These are phyloP conservation scores for Picea mariana DNA, from an alignment of 83 land plant genomes.

Conservation along the genomic window DNA sequence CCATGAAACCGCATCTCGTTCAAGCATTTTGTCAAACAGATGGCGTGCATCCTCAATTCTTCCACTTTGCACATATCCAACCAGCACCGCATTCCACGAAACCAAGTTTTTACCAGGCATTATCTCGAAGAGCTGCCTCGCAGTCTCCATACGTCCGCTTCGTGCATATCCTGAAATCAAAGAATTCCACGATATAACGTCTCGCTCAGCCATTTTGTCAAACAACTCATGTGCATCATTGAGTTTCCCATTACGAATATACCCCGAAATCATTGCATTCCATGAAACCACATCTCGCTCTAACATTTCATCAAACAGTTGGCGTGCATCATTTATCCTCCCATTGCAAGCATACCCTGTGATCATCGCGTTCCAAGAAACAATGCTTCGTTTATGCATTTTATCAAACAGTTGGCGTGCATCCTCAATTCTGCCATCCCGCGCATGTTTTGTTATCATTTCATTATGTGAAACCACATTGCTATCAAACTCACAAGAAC, in stretches of 20 bases:
- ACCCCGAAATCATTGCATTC: constrained; percentile 11
- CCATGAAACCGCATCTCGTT: constrained; percentile 18
- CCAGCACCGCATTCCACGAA: constrained; percentile 11
- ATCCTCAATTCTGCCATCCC: constrained; percentile 5
- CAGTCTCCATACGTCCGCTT: neutral
- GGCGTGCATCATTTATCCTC: neutral
- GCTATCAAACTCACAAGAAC: no score
- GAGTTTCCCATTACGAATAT: neutral
- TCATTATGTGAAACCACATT: no score
- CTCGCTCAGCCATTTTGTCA: constrained; percentile 7
- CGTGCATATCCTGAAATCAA: constrained; percentile 17
- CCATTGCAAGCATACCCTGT: constrained; percentile 15
- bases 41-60: neutral
- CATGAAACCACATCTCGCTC: constrained; percentile 9
- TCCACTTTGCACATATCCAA: neutral
- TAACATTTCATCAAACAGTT: constrained; percentile 10
- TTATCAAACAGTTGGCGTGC: constrained; percentile 13
- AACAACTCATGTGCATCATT: constrained; percentile 1
- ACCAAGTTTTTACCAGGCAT: constrained; percentile 1
- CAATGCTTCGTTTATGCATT: constrained; percentile 1
- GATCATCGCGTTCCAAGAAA: constrained; percentile 16
- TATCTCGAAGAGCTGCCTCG: constrained; percentile 1
- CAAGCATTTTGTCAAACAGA: constrained; percentile 17
- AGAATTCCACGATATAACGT: constrained; percentile 5
- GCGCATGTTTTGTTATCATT: no score